Evolutionary conservation across 495 filamentous ascomycete genomes (phyloP).

Genomic region (Tetracladium marchalianum): DNA sequence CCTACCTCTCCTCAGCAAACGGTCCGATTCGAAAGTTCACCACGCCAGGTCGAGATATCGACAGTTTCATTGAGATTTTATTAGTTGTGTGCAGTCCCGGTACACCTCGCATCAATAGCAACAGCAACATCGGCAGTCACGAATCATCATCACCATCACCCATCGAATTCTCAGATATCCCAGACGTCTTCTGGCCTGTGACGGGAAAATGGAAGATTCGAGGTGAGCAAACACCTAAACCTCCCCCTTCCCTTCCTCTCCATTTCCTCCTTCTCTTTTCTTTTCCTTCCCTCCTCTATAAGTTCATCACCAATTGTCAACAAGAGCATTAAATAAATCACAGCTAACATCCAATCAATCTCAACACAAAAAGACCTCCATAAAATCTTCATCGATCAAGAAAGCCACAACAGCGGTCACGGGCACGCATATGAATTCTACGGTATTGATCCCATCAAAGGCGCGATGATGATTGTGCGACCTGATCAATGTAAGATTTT

Average conservation of each 20-base stretch:
- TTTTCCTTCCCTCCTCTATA: too few species aligned
- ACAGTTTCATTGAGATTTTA: slow-evolving; percentile 52
- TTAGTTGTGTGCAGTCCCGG: slow-evolving; percentile 31
- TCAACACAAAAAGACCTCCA: too few species aligned
- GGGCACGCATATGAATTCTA: slow-evolving; percentile 55
- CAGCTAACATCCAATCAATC: too few species aligned
- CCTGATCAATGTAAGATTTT: slow-evolving; percentile 55
- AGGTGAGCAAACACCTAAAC: slow-evolving; percentile 26
- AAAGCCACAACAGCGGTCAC: slow-evolving; percentile 54
- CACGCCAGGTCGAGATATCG: slow-evolving; percentile 30
- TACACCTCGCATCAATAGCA: too few species aligned
- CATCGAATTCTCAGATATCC: slow-evolving; percentile 43
- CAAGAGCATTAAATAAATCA: too few species aligned
- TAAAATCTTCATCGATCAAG: slow-evolving; percentile 58
- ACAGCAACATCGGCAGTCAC: too few species aligned
- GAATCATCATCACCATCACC: too few species aligned
- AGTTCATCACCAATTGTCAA: too few species aligned
- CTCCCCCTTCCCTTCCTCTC: too few species aligned
- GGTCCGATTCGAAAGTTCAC: slow-evolving; percentile 25
- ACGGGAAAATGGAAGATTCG: slow-evolving; percentile 49
- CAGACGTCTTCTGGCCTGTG: slow-evolving; percentile 46
- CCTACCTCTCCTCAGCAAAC: slow-evolving; percentile 1
- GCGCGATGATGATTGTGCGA: slow-evolving; percentile 49
- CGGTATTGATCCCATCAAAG: slow-evolving; percentile 41
- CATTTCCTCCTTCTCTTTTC: too few species aligned